Base-by-base conservation (phyloP, 2,329 filamentous ascomycete species). In the Chaetoscypha palmicola region DNA sequence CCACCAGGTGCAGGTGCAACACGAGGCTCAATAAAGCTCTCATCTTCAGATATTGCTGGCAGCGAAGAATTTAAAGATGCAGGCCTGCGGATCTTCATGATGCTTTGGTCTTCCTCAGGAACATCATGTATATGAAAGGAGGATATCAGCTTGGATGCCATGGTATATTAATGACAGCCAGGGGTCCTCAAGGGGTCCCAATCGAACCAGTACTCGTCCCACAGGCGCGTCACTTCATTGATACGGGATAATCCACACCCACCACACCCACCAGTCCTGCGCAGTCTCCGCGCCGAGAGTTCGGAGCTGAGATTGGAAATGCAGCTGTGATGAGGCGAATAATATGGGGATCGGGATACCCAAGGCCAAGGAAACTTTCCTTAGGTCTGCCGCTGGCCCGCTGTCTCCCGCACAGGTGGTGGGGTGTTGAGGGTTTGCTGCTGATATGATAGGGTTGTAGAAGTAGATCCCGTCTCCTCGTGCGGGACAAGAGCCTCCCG, bases 1-100 rank as follows among this genome's bases (percentile, higher is more conserved):
- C 14, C 17, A 20, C 12, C 16, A 1, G 30, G 5, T 10, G 34
- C 17, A 12, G n/a, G 32, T 23, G 48, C 20, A 22, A 39, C 5
- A 40, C 38, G 32, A 5, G 41, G 31, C 16, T 48, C 41, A 5
- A 41, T 8, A 31, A 47, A 44, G n/a, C 44, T 47, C 8, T 38
- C 26, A 32, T 56, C 52, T 43, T 56, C 52, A 17, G 48, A 50
- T 24, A 56, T 54, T 14, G 45, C 43, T 21, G 54, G 54, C 31
- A 56, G 42, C 14, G 30, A 38, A 19, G 46, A 43, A 32, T 28
- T 39, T 10, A 26, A 12, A 22, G 44, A 23, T 5, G 28, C 17
- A 5, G 33, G 3, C 8, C 38, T 37, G 22, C 47, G 42, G 17
- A 40, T 31, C 28, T 17, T 21, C 38, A 40, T 40, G 7, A 20